phyloP scores from a whole-genome alignment of 208 protist species.

The Leishmania guyanensis region DNA sequence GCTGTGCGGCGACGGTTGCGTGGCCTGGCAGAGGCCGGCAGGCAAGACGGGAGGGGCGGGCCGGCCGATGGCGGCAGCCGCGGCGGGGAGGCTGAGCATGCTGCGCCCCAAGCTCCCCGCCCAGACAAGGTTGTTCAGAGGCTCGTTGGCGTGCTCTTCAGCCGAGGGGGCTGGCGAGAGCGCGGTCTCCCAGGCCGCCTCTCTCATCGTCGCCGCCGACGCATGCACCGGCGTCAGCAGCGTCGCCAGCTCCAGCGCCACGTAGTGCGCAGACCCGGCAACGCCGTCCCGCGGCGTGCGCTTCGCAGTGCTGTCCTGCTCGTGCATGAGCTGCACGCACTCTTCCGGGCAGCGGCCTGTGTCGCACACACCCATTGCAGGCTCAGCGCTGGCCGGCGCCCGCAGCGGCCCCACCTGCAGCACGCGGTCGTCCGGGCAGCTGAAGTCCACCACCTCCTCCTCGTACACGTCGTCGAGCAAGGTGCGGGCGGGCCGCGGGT shows the following conservation, averaged over 20 bases:
- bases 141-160: conserved; percentile 10
- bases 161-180: neutral
- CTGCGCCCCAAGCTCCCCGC: conserved; percentile 3
- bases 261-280: conserved; percentile 19
- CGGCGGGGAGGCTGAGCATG: conserved; percentile 6
- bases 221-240: conserved; percentile 15
- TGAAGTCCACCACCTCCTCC: conserved; percentile 25
- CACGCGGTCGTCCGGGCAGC: conserved; percentile 16
- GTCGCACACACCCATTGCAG: neutral
- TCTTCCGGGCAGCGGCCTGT: neutral
- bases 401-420: conserved; percentile 14
- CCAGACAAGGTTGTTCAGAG: conserved; percentile 17
- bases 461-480: conserved; percentile 29
- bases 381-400: neutral
- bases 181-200: conserved; percentile 12
- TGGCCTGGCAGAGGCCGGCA: neutral
- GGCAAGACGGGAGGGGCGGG: neutral
- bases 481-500: conserved; percentile 8
- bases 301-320: neutral
- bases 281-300: neutral
- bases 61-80: neutral
- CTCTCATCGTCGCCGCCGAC: conserved; percentile 1
- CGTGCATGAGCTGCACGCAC: neutral
- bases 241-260: conserved; percentile 24
- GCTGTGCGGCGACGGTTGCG: neutral